A percentile compares a stretch with the other conserved stretches of the same genome.
Conservation (phyloP, 352 stramenopile species). For the Pythium apleroticum region DNA sequence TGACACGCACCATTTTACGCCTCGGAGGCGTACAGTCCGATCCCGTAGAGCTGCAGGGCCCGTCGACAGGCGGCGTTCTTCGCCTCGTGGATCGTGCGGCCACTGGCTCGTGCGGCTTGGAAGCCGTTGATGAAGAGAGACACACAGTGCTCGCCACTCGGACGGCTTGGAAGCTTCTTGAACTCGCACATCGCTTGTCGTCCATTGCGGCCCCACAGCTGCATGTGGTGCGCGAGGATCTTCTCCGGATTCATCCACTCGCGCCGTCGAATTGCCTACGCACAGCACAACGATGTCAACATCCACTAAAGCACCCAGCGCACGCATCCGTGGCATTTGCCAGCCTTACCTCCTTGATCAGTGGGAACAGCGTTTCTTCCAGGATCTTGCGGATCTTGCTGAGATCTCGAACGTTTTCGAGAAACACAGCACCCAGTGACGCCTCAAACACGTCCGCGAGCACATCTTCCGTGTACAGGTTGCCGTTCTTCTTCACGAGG, state of each 20-base stretch:
- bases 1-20: constrained; percentile 2
- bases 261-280: constrained; percentile 60
- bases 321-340: not conserved
- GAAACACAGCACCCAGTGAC: constrained; percentile 68
- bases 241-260: constrained; percentile 85
- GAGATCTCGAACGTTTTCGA: constrained; percentile 67
- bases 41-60: constrained; percentile 63
- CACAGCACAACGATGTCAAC: not conserved
- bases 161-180: constrained; percentile 34
- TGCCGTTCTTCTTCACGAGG: constrained; percentile 51
- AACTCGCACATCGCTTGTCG: constrained; percentile 50
- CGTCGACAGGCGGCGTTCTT: constrained; percentile 69
- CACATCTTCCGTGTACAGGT: constrained; percentile 74
- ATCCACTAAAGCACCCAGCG: not conserved
- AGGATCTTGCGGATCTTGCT: constrained; percentile 64
- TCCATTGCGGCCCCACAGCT: constrained; percentile 45
- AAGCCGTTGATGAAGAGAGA: constrained; percentile 69
- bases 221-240: constrained; percentile 62
- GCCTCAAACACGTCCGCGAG: constrained; percentile 82
- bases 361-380: constrained; percentile 58
- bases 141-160: constrained; percentile 48
- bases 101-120: constrained; percentile 55
- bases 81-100: constrained; percentile 65
- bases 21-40: constrained; percentile 32
- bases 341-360: constrained; percentile 61